phyloP scores from a whole-genome alignment of 345 rosid genomes.

The Aquilaria malaccensis region DNA sequence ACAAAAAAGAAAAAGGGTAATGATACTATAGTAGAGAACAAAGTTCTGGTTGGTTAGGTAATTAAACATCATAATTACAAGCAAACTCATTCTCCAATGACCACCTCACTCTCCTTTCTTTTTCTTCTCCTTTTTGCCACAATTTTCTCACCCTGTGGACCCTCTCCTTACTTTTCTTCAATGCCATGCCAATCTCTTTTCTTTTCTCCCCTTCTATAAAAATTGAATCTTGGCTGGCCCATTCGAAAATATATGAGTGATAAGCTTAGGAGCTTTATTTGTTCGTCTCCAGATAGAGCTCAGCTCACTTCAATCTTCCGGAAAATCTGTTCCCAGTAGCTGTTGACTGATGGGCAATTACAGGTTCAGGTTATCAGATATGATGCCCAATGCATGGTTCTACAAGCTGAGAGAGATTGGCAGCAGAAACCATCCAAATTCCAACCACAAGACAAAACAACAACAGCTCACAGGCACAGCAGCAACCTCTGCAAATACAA shows the following conservation, averaged over 20 bases:
- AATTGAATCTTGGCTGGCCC: too few relatives aligned
- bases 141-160: constrained; percentile 12
- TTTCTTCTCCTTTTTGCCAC: constrained; percentile 2
- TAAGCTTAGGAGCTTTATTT: too few relatives aligned
- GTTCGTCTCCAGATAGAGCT: background rate
- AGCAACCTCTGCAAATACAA: constrained; percentile 17
- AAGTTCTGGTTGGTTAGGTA: too few relatives aligned
- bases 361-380: constrained; percentile 71
- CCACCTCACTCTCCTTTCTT: too few relatives aligned
- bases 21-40: too few relatives aligned
- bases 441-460: constrained; percentile 14
- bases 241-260: too few relatives aligned
- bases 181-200: background rate
- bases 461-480: constrained; percentile 8
- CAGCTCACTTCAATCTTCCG: too few relatives aligned
- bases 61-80: too few relatives aligned
- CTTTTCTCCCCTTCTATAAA: background rate
- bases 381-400: constrained; percentile 89
- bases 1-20: too few relatives aligned
- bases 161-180: constrained; percentile 14
- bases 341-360: constrained; percentile 47
- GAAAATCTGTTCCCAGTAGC: too few relatives aligned
- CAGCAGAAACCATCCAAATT: constrained; percentile 16
- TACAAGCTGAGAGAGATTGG: constrained; percentile 68
- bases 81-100: too few relatives aligned